Evolutionary conservation across 495 filamentous ascomycete genomes (phyloP).

Genomic region (Xylaria telfairii): DNA sequence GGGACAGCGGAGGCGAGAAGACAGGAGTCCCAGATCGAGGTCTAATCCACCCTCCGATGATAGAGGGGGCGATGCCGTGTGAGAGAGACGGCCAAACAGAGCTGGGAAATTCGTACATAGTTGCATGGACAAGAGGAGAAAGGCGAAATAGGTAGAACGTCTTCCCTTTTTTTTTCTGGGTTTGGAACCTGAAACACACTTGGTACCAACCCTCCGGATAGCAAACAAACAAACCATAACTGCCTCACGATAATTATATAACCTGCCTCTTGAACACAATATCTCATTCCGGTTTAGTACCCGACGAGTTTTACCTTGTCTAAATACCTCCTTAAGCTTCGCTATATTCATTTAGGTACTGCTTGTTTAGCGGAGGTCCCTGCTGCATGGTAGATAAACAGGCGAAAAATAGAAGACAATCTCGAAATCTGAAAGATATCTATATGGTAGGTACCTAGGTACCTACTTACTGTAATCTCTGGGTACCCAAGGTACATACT

Average conservation of each 20-base stretch:
- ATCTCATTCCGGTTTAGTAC: not conserved
- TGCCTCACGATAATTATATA: not conserved
- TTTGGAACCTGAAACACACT: not conserved
- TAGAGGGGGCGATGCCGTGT: constrained; percentile 36
- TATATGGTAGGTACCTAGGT: no score
- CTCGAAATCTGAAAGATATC: no score
- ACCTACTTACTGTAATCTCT: no score
- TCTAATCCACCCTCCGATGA: constrained; percentile 12
- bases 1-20: constrained; percentile 1
- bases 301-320: not conserved
- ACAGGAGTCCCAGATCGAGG: constrained; percentile 23
- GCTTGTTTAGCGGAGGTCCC: not conserved
- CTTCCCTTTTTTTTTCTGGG: not conserved
- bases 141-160: not conserved
- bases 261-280: not conserved
- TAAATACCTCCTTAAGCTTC: no score
- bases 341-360: not conserved
- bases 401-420: no score
- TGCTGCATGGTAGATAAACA: not conserved
- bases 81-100: constrained; percentile 1
- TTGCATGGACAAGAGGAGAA: not conserved
- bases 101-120: constrained; percentile 2
- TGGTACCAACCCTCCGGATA: not conserved
- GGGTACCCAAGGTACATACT: no score
- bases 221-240: not conserved